Evolutionary conservation across 352 stramenopile species (phyloP).

Genomic region (Bremia lactucae): DNA sequence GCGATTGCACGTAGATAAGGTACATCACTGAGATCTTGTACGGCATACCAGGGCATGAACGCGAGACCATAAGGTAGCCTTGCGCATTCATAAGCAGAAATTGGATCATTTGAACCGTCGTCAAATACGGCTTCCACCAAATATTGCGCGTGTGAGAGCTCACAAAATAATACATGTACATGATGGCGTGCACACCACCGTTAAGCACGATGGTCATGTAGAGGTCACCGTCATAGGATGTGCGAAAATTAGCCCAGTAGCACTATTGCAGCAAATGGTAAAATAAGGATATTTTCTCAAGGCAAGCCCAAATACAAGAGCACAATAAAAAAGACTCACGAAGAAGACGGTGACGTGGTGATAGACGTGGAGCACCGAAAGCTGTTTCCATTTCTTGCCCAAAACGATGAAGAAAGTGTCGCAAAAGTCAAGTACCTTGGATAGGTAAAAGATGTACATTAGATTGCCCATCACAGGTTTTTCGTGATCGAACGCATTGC

Average conservation of each 20-base stretch:
- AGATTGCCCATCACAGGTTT: conserved; percentile 88
- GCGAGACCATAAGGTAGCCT: conserved; percentile 30
- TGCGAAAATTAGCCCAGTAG: conserved; percentile 92
- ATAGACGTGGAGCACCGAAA: conserved; percentile 95
- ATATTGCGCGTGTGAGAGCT: conserved; percentile 93
- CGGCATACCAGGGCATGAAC: conserved; percentile 24
- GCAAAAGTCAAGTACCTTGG: conserved; percentile 87
- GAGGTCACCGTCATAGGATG: conserved; percentile 91
- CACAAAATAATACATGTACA: conserved; percentile 99
- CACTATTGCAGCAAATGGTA: conserved; percentile 11
- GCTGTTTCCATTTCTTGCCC: conserved; percentile 94
- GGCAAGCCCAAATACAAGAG: not conserved
- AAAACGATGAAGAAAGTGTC: conserved; percentile 94
- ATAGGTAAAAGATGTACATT: conserved; percentile 96
- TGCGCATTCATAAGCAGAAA: conserved; percentile 31
- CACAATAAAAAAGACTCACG: conserved; percentile 34
- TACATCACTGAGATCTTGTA: conserved; percentile 35
- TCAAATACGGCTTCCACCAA: conserved; percentile 95
- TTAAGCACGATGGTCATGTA: conserved; percentile 95
- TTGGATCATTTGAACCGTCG: conserved; percentile 84
- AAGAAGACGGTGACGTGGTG: conserved; percentile 95
- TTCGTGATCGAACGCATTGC: conserved; percentile 82
- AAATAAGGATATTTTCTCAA: not conserved
- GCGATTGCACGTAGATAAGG: conserved; percentile 45
- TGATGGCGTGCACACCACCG: conserved; percentile 94